These are phyloP conservation scores for Neolentinus lepideus DNA, from an alignment of 1,284 basidiomycete species.

Conservation along the genomic window DNA sequence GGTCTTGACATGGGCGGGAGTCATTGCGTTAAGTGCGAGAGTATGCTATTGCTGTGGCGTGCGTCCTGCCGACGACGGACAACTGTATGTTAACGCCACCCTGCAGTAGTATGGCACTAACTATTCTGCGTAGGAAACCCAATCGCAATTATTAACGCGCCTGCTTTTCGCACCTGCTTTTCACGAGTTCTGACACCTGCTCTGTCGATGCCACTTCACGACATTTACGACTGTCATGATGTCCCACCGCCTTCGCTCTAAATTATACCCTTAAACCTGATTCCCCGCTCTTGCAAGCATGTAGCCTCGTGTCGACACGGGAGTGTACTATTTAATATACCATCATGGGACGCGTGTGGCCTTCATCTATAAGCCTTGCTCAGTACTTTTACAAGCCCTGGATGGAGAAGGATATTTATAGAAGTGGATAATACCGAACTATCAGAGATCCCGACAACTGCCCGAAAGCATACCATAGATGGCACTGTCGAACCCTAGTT, in stretches of 20 bases:
- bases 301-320: no score
- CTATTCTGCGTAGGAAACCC: background rate
- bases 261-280: background rate
- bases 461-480: no score
- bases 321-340: constrained; percentile 6
- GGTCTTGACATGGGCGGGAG: constrained; percentile 49
- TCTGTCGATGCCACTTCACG: background rate
- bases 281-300: no score
- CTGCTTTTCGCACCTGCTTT: no score
- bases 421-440: no score
- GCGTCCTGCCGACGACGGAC: background rate
- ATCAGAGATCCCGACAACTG: no score
- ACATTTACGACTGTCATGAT: background rate
- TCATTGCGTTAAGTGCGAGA: constrained; percentile 51
- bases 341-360: no score
- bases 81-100: background rate
- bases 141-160: background rate
- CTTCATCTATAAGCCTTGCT: no score
- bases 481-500: no score
- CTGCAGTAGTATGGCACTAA: background rate
- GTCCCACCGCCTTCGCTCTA: background rate
- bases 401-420: no score
- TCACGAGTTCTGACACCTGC: no score
- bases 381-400: no score
- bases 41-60: constrained; percentile 62